Conservation (phyloP, 352 stramenopile genomes). For the Phytophthora quininea region DNA sequence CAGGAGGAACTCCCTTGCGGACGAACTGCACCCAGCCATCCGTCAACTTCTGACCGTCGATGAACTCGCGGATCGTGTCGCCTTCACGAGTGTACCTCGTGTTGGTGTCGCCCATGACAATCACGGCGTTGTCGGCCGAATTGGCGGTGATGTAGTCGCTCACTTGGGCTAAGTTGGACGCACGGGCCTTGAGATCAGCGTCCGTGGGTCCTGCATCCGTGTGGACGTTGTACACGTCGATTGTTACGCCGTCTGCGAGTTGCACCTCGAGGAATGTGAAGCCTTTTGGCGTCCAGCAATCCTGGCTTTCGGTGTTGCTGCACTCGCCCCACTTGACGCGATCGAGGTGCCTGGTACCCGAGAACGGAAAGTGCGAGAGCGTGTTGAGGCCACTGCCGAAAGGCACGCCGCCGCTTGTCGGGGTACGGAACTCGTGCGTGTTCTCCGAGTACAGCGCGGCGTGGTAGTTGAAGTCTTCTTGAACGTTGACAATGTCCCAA, state of each 20-base stretch:
- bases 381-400: conserved; percentile 22
- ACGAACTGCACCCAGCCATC: conserved; percentile 43
- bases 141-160: conserved; percentile 24
- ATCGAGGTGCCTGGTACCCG: conserved; percentile 38
- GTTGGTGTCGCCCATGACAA: too few species aligned
- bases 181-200: conserved; percentile 31
- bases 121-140: too few species aligned
- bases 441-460: too few species aligned
- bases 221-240: conserved; percentile 57
- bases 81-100: too few species aligned
- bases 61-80: too few species aligned
- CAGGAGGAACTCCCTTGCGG: conserved; percentile 27
- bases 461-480: too few species aligned
- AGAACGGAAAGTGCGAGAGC: conserved; percentile 22
- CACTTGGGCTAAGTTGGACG: conserved; percentile 42
- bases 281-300: too few species aligned
- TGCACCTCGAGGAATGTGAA: conserved; percentile 39
- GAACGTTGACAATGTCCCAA: conserved; percentile 26
- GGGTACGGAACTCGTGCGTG: too few species aligned
- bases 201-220: conserved; percentile 36
- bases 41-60: conserved; percentile 22
- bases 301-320: too few species aligned
- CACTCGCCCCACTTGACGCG: conserved; percentile 37
- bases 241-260: conserved; percentile 40
- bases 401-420: too few species aligned